Conservation (phyloP, 208 protist species). For the Zelonia costaricensis region DNA sequence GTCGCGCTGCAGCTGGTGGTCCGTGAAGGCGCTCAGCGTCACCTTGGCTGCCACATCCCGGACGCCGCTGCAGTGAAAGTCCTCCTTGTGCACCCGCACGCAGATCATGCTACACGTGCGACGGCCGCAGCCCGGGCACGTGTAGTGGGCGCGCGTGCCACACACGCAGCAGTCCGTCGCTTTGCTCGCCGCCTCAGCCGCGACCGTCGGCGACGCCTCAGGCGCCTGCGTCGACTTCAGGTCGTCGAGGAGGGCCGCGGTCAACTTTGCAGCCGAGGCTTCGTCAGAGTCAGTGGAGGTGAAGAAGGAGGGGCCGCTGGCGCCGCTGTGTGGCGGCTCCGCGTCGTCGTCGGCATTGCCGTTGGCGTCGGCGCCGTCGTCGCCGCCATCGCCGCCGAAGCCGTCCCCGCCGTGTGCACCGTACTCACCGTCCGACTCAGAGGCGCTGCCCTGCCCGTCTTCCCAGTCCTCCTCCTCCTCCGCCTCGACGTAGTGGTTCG, state of each 20-base stretch:
- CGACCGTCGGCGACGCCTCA: background rate
- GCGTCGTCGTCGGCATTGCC: no score
- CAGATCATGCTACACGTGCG: conserved; percentile 81
- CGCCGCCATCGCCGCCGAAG: no score
- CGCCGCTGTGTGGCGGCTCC: no score
- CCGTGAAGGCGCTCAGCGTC: conserved; percentile 66
- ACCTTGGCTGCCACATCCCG: conserved; percentile 62
- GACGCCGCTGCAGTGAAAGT: conserved; percentile 62
- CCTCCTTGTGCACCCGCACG: conserved; percentile 72
- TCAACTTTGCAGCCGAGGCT: no score
- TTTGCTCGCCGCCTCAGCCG: background rate
- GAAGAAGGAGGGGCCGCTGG: no score
- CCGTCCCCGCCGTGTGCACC: no score
- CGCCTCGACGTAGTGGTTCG: no score
- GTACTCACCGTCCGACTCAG: no score
- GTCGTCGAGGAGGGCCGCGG: conserved; percentile 41
- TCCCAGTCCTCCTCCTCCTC: no score
- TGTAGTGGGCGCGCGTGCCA: conserved; percentile 52
- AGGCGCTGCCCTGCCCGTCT: no score
- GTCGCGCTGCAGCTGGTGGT: conserved; percentile 75
- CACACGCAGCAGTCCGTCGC: conserved; percentile 65
- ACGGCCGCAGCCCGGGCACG: conserved; percentile 72
- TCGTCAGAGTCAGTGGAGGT: no score
- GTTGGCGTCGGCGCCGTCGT: no score
- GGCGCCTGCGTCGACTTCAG: conserved; percentile 8